These are phyloP conservation scores for Mesotaenium endlicherianum DNA, from an alignment of 139 green algal genomes.

Conservation along the genomic window DNA sequence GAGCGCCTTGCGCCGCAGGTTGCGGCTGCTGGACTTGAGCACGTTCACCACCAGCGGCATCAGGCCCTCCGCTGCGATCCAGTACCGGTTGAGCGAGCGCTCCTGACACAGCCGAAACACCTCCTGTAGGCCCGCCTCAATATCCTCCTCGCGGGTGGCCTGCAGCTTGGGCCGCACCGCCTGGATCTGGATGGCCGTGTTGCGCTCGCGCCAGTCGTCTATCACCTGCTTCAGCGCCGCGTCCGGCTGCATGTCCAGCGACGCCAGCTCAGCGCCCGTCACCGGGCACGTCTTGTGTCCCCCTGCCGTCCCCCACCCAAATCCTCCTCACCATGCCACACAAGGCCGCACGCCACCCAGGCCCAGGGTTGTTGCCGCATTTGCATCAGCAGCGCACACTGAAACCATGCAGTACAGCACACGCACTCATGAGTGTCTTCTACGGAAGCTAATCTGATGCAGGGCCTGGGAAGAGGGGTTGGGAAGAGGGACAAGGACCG, in stretches of 20 bases:
- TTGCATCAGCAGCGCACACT: background rate
- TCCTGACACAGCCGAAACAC: conserved; percentile 40
- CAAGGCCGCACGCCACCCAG: background rate
- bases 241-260: conserved; percentile 4
- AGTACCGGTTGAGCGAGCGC: conserved; percentile 15
- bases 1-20: conserved; percentile 35
- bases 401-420: background rate
- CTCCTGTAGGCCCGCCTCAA: conserved; percentile 27
- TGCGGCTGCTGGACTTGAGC: conserved; percentile 28
- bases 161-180: conserved; percentile 21
- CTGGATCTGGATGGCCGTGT: conserved; percentile 31
- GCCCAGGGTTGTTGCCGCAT: background rate
- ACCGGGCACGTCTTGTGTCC: conserved; percentile 11
- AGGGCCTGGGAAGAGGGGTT: no score
- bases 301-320: background rate
- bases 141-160: conserved; percentile 14
- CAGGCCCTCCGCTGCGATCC: conserved; percentile 29
- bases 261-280: conserved; percentile 1
- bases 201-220: conserved; percentile 32
- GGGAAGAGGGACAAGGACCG: no score
- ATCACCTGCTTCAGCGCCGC: conserved; percentile 8
- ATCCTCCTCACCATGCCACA: background rate
- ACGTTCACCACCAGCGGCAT: conserved; percentile 22
- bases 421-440: background rate
- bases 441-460: background rate